Base-by-base conservation (phyloP, 2,329 filamentous ascomycete genomes). In the Penicillium sp. region DNA sequence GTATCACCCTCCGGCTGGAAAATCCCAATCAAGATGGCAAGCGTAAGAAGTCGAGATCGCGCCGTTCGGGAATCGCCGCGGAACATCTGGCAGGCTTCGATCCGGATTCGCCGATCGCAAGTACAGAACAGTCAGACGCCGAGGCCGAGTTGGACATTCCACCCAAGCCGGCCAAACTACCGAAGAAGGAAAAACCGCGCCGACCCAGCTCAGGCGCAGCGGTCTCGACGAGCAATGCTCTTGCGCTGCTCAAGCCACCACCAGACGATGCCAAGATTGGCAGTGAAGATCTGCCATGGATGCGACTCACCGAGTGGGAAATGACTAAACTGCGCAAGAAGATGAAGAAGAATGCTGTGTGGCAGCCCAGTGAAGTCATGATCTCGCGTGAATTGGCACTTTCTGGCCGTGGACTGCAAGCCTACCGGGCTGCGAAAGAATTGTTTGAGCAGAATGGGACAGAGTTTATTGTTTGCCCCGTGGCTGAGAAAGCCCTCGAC, bases 271-370 rank as follows among this genome's bases (percentile, higher is more conserved):
- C 86, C 7, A 78, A 79, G 57, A 80, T 83, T 26, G 87, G 87
- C 49, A 87, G 85, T 74, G 83, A 83, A 69, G 84, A 84, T 75
- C 77, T 83, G 62, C 87, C 87, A 1, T 89, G 87, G 87, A 79
- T 86, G 68, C 84, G 85, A 59, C 76, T 89, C 63, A 89, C 87
- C 2, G 86, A 88, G 66, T 89, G 83, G 78, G 87, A 89, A 69
- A 87, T 89, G 85, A 87, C 86, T 5, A 85, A 84, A 55, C 74
- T 89, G 26, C 81, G 87, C 55, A 89, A 89, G 74, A 83, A 85
- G 66, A 89, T 89, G 87, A 89, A 89, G 78, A 89, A 89, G 79
- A 89, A 89, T 64, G 85, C 86, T 6, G 82, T 87, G n/a, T 89
- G 87, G 87, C 83, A 85, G 48, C 87, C 87, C 0, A 88, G 85